Base-by-base conservation (phyloP, 352 stramenopile genomes). In the Pythium rishiriense region DNA sequence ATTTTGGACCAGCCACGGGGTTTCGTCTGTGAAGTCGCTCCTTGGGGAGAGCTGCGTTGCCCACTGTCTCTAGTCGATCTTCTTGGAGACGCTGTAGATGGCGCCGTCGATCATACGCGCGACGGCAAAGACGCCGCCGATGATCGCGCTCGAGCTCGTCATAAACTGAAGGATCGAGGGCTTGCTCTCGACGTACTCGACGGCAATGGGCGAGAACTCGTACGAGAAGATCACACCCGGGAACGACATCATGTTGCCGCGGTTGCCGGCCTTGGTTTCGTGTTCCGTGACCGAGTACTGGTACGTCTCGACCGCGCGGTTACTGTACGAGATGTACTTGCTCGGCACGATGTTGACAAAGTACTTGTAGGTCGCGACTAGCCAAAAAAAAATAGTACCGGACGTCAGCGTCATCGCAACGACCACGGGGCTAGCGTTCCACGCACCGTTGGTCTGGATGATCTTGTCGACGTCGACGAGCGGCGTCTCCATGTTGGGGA, bases 241-340 rank as follows among this genome's bases (percentile, higher is more conserved):
- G 69, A 96, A 93, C 12, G 69, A 82, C 54, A 94, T 69, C 37
- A 79, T 73, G 17, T 79, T 78, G 51, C 61, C 42, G 28, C 48
- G 47, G 51, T 85, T 85, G 11, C 73, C 62, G 12, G 67, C 65
- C 45, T 70, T 70, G 53, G 64, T 64, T 67, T 80, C 83, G 68
- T 94, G 84, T 69, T 96, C 87, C 17, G 87, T 96, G 41, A 93
- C 85, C 35, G 85, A 94, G 73, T 96, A 96, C 73, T 96, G 87
- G 76, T 88, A 94, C 54, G 87, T 94, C 42, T 70, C 75, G 49
- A 92, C 70, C 41, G 76, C 75, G 15, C 58, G 64, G 37, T 86
- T 86, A 62, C 84, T 91, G 54, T 94, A 72, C 50, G 88, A 92
- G 43, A 89, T 83, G 70, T 96, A 94, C 70, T 80, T 87, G 72